Percentiles rank a stretch among this genome's conserved stretches.
These are phyloP conservation scores for Aspergillus incahuasiensis DNA, from an alignment of 495 filamentous ascomycete species.

Conservation along the genomic window DNA sequence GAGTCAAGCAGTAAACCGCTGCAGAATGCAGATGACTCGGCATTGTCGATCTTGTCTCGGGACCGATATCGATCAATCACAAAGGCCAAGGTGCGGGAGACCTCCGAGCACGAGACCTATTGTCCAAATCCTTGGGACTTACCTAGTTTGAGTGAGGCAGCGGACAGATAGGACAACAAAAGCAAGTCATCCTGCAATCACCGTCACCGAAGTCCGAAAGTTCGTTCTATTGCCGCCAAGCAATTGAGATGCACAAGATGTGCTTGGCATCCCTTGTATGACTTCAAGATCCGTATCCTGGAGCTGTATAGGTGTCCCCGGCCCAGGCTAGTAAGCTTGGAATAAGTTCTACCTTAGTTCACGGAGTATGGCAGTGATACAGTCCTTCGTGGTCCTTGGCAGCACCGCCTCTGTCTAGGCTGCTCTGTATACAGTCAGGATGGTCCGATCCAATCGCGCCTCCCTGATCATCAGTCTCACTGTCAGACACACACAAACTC, in stretches of 20 bases:
- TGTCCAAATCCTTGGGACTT: background rate
- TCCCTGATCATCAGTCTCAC: background rate
- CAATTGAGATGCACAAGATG: slow-evolving; percentile 13
- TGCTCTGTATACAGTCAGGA: background rate
- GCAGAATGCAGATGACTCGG: background rate
- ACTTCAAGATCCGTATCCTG: too few species aligned
- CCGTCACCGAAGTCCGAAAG: background rate
- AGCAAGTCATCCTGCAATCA: background rate
- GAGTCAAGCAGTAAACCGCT: background rate
- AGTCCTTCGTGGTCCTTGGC: background rate
- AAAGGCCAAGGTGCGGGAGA: background rate
- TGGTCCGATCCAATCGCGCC: slow-evolving; percentile 3
- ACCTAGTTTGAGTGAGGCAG: too few species aligned
- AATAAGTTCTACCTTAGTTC: too few species aligned
- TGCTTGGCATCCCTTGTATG: slow-evolving; percentile 12
- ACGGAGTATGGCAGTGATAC: too few species aligned
- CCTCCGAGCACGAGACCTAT: background rate
- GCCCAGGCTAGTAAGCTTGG: too few species aligned
- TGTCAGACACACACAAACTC: slow-evolving; percentile 1
- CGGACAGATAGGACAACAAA: background rate
- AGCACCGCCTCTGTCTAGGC: background rate
- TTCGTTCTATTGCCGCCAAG: slow-evolving; percentile 6
- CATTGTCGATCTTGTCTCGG: slow-evolving; percentile 1
- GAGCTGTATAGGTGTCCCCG: too few species aligned
- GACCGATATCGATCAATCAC: background rate